These are phyloP conservation scores for Nicotiana knightiana DNA, from an alignment of 257 asterid species.

Conservation along the genomic window DNA sequence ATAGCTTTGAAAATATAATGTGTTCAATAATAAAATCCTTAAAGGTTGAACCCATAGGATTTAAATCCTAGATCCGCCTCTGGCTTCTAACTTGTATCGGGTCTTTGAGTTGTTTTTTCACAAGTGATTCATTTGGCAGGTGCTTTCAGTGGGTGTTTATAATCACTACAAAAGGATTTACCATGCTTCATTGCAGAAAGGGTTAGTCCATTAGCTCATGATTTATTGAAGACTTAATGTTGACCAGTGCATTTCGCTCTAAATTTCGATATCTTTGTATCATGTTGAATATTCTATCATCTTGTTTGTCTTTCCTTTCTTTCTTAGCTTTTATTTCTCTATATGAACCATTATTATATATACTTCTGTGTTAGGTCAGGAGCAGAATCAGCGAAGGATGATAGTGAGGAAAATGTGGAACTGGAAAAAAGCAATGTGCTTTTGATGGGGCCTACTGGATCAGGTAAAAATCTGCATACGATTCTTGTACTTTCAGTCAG, in stretches of 20 bases:
- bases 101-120: neutral
- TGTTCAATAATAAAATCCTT: no score
- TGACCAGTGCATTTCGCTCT: constrained; percentile 5
- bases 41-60: no score
- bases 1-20: no score
- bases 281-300: neutral
- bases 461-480: constrained; percentile 45
- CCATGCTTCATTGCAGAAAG: constrained; percentile 56
- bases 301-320: neutral
- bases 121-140: constrained; percentile 39
- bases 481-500: neutral
- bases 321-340: neutral
- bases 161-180: constrained; percentile 88
- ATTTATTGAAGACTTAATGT: neutral
- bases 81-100: neutral
- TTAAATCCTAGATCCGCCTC: no score
- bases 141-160: constrained; percentile 86
- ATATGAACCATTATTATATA: neutral
- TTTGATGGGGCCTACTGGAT: constrained; percentile 96
- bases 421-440: constrained; percentile 93
- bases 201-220: constrained; percentile 40
- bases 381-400: constrained; percentile 43
- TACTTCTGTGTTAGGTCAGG: constrained; percentile 51
- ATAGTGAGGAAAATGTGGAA: constrained; percentile 67
- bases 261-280: neutral